These are phyloP conservation scores for Skeletonema menzelii DNA, from an alignment of 108 stramenopile genomes.

Conservation along the genomic window DNA sequence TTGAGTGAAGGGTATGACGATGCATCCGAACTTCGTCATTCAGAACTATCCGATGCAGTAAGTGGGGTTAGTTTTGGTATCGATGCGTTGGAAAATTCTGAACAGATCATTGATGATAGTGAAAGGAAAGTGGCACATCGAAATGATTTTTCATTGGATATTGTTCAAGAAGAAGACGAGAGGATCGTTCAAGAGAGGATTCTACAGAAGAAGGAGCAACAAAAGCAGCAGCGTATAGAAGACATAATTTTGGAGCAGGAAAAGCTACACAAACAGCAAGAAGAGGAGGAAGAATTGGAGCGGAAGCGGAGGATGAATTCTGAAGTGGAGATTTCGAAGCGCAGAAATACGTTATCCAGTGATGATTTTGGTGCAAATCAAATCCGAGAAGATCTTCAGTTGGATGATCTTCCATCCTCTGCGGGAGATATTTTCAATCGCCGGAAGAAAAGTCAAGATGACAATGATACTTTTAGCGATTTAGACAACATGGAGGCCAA, in stretches of 20 bases:
- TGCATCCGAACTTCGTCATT: not conserved
- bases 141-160: not conserved
- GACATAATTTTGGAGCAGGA: not conserved
- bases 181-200: not conserved
- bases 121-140: not conserved
- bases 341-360: not conserved
- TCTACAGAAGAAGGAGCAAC: not conserved
- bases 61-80: not conserved
- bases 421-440: not conserved
- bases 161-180: not conserved
- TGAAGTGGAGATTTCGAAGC: no score
- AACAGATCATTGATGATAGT: not conserved
- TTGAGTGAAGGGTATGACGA: not conserved
- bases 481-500: slow-evolving; percentile 1
- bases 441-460: slow-evolving; percentile 15
- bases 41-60: not conserved
- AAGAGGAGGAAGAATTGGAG: not conserved
- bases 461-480: slow-evolving; percentile 27
- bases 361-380: not conserved
- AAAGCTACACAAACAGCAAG: not conserved
- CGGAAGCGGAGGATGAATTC: no score
- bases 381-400: not conserved
- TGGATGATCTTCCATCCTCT: slow-evolving; percentile 24
- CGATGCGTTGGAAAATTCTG: not conserved
- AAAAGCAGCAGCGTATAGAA: not conserved